Percentiles rank a stretch among this genome's conserved stretches.
Conservation (phyloP, 805 yeast genomes). For the Saccharomycopsis sp. region DNA sequence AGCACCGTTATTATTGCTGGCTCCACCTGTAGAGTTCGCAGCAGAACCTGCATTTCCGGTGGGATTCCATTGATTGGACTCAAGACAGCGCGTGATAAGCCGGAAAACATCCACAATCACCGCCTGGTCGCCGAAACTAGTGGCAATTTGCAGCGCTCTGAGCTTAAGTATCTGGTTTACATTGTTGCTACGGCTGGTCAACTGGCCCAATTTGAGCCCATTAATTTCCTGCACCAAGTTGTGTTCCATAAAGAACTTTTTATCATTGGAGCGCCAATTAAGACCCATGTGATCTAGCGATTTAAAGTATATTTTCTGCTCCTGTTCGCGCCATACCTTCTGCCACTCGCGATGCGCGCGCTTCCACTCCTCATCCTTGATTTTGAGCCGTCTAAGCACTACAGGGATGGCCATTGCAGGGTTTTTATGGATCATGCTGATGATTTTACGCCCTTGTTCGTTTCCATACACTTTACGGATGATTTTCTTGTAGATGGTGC, state of each 20-base stretch:
- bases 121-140: conserved; percentile 55
- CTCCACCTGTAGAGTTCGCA: conserved; percentile 57
- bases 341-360: conserved; percentile 99
- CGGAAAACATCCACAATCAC: conserved; percentile 69
- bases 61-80: conserved; percentile 68
- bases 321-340: conserved; percentile 98
- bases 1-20: conserved; percentile 30
- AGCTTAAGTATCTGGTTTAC: conserved; percentile 54
- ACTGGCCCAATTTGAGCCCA: conserved; percentile 72
- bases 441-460: conserved; percentile 92
- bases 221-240: conserved; percentile 86
- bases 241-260: conserved; percentile 81
- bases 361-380: conserved; percentile 98
- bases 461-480: conserved; percentile 89
- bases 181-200: conserved; percentile 38
- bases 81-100: conserved; percentile 60
- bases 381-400: conserved; percentile 85
- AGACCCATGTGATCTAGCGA: conserved; percentile 92
- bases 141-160: conserved; percentile 54
- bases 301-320: conserved; percentile 89
- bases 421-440: conserved; percentile 90
- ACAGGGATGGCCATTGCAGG: conserved; percentile 96
- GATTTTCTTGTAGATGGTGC: conserved; percentile 89
- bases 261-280: conserved; percentile 94
- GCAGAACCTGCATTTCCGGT: conserved; percentile 68